A percentile compares a stretch with the other conserved stretches of the same genome.
Evolutionary conservation across 805 yeast species (phyloP).

Genomic region (Komagataella populi): DNA sequence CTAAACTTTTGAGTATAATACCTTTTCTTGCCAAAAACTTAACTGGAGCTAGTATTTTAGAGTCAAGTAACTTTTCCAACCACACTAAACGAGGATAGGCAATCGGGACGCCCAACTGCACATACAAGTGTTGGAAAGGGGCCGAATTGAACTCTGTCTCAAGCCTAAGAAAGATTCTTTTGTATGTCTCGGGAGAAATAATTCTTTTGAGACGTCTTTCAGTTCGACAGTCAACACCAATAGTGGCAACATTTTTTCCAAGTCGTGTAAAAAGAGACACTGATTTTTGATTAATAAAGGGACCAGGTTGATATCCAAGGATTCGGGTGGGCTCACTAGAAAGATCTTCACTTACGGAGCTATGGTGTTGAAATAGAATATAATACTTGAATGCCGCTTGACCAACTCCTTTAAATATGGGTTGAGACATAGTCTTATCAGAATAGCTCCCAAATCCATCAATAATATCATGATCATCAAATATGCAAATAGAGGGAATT

Average conservation of each 20-base stretch:
- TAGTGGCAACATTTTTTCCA: constrained; percentile 58
- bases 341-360: constrained; percentile 29
- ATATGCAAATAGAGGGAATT: constrained; percentile 78
- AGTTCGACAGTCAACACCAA: constrained; percentile 88
- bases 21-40: constrained; percentile 50
- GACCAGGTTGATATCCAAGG: constrained; percentile 41
- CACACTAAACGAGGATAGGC: constrained; percentile 90
- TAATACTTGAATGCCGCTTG: constrained; percentile 73
- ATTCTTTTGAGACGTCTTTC: constrained; percentile 61
- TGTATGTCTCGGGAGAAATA: constrained; percentile 42
- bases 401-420: constrained; percentile 63
- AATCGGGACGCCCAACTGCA: constrained; percentile 89
- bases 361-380: constrained; percentile 85
- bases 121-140: constrained; percentile 59
- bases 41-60: constrained; percentile 48
- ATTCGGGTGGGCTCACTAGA: constrained; percentile 47
- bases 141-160: constrained; percentile 34
- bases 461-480: constrained; percentile 92
- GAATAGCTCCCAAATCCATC: constrained; percentile 92
- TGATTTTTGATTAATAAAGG: constrained; percentile 51
- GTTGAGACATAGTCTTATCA: constrained; percentile 59
- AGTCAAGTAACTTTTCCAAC: constrained; percentile 66
- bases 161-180: constrained; percentile 45
- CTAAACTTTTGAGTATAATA: constrained; percentile 53
- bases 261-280: constrained; percentile 62